These are phyloP conservation scores for Paratinospora sagittata DNA, from an alignment of 164 flowering plant genomes.

Conservation along the genomic window DNA sequence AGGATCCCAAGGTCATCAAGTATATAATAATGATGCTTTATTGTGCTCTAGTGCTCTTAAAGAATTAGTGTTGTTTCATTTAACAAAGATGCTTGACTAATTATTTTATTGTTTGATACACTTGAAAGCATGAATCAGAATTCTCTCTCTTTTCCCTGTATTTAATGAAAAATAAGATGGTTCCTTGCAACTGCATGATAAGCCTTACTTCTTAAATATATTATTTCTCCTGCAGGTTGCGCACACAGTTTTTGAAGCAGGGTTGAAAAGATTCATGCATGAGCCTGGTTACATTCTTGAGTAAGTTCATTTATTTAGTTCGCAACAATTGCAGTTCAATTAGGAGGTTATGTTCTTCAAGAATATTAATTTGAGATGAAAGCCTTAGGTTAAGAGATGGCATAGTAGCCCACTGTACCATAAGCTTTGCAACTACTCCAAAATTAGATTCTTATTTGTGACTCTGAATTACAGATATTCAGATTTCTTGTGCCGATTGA, in stretches of 20 bases:
- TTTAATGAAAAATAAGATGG: not conserved
- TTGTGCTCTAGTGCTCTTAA: not conserved
- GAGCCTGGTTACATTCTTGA: slow-evolving; percentile 92
- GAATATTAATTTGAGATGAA: not conserved
- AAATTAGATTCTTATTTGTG: slow-evolving; percentile 3
- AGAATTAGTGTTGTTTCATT: not conserved
- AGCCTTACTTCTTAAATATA: not conserved
- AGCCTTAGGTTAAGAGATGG: not conserved
- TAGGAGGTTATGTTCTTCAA: slow-evolving; percentile 9
- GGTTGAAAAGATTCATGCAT: slow-evolving; percentile 86
- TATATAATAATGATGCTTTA: slow-evolving; percentile 1
- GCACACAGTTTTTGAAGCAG: slow-evolving; percentile 88
- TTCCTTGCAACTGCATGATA: not conserved
- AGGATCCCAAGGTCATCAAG: slow-evolving; percentile 74
- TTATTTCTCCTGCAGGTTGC: slow-evolving; percentile 57
- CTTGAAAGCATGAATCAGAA: not conserved
- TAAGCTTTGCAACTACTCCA: not conserved
- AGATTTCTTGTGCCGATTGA: slow-evolving; percentile 84
- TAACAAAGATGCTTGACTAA: not conserved
- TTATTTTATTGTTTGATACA: not conserved
- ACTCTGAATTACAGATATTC: slow-evolving; percentile 57
- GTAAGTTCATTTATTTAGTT: slow-evolving; percentile 41
- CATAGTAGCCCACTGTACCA: slow-evolving; percentile 2
- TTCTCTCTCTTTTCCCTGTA: not conserved
- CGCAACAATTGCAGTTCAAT: not conserved